phyloP scores from a whole-genome alignment of 768 basidiomycete genomes.

The Dioszegia hungarica region DNA sequence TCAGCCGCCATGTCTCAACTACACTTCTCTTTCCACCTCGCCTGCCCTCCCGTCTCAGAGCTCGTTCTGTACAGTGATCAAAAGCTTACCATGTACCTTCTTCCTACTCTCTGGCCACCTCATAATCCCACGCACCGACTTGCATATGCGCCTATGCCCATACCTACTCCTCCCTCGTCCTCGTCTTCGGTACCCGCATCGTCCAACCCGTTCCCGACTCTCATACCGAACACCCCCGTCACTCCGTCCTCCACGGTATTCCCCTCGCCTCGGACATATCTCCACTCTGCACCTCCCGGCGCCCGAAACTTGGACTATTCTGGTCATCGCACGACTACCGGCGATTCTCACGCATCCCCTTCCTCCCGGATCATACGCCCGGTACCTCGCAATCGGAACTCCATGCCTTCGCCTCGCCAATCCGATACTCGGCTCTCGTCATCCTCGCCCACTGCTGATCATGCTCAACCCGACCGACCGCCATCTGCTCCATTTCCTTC shows the following conservation, averaged over 20 bases:
- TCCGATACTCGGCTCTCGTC: no score
- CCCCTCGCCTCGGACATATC: background rate
- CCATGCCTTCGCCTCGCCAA: no score
- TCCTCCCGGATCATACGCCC: no score
- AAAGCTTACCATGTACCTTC: constrained; percentile 21
- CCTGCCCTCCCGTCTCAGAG: no score
- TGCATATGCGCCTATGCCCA: constrained; percentile 26
- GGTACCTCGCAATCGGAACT: no score
- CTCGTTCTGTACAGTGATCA: background rate
- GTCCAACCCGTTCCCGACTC: background rate
- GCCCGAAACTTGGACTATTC: no score
- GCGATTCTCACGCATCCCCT: no score
- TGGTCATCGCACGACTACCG: no score
- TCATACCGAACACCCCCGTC: background rate
- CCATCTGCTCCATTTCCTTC: no score
- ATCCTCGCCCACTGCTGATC: no score
- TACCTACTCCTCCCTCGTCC: no score
- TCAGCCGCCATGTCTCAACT: background rate
- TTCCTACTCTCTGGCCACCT: constrained; percentile 22
- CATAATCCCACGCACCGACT: constrained; percentile 30
- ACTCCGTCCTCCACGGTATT: background rate
- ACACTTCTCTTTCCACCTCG: background rate
- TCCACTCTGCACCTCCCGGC: background rate
- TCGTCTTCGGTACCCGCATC: background rate
- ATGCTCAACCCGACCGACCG: no score